Conservation (phyloP, 2,329 filamentous ascomycete genomes). For the Capronia americana region DNA sequence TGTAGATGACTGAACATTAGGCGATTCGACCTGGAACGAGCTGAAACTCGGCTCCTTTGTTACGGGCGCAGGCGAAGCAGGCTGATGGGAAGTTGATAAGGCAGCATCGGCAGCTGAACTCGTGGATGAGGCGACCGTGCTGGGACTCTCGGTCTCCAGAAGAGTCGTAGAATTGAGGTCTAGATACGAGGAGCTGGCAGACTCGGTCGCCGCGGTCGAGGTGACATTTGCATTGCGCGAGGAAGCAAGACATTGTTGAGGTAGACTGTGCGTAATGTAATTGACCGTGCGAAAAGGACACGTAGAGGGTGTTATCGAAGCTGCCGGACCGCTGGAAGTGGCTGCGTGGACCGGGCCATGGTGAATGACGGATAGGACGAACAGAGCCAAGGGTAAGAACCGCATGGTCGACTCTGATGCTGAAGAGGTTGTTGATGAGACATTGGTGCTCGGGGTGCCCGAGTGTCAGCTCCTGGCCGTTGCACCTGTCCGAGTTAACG, state of each 20-base stretch:
- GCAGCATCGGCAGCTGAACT: not conserved
- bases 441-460: not conserved
- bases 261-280: slow-evolving; percentile 79
- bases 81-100: not conserved
- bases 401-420: slow-evolving; percentile 16
- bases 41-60: slow-evolving; percentile 6
- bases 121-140: not conserved
- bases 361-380: slow-evolving; percentile 18
- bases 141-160: slow-evolving; percentile 1
- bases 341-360: not conserved
- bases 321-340: slow-evolving; percentile 15
- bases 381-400: slow-evolving; percentile 10
- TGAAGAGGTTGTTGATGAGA: not conserved
- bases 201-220: slow-evolving; percentile 24
- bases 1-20: slow-evolving; percentile 2
- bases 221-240: slow-evolving; percentile 39
- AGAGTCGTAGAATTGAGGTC: slow-evolving; percentile 13
- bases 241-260: slow-evolving; percentile 75
- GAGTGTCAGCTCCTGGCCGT: slow-evolving; percentile 1
- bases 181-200: slow-evolving; percentile 1
- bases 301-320: slow-evolving; percentile 40
- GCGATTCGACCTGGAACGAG: slow-evolving; percentile 4
- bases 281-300: slow-evolving; percentile 71
- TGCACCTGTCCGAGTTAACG: not conserved
- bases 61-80: not conserved